These are phyloP conservation scores for Clonostachys solani DNA, from an alignment of 2,329 filamentous ascomycete genomes.

Conservation along the genomic window DNA sequence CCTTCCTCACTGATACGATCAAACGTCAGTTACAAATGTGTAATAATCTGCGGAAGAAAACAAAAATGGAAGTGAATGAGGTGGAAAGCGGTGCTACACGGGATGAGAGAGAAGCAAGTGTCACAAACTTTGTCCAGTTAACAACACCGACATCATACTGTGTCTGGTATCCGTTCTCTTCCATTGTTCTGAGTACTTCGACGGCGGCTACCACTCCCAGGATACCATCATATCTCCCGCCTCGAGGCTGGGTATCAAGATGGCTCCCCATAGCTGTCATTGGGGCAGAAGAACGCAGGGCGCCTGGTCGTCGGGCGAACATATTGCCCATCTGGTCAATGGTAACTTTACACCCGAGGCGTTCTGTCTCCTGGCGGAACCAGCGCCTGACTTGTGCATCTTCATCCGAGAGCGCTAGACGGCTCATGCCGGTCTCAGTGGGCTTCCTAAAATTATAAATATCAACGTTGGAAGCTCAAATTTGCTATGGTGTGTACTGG, in stretches of 20 bases:
- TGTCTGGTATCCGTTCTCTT: conserved; percentile 64
- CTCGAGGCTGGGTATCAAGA: conserved; percentile 59
- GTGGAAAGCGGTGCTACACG: background rate
- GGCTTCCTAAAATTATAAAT: conserved; percentile 3
- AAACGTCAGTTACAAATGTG: conserved; percentile 3
- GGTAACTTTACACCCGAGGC: conserved; percentile 61
- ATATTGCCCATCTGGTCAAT: conserved; percentile 78
- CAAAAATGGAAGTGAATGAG: background rate
- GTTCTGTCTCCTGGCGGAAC: conserved; percentile 62
- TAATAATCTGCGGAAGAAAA: too few species aligned
- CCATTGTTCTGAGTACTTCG: conserved; percentile 65
- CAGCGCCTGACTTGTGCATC: conserved; percentile 72
- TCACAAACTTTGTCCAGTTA: conserved; percentile 67
- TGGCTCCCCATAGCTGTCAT: conserved; percentile 69
- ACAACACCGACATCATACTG: conserved; percentile 69
- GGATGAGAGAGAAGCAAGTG: too few species aligned
- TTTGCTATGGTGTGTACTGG: background rate
- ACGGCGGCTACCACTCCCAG: conserved; percentile 69
- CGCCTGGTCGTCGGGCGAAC: conserved; percentile 66
- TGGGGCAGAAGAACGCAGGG: conserved; percentile 29
- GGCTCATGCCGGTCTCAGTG: conserved; percentile 70
- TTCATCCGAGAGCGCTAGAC: conserved; percentile 65
- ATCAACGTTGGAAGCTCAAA: background rate
- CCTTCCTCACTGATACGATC: conserved; percentile 62
- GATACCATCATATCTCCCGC: conserved; percentile 73